phyloP scores from a whole-genome alignment of 2,329 filamentous ascomycete genomes.

The Dryadomyces sulphureus region DNA sequence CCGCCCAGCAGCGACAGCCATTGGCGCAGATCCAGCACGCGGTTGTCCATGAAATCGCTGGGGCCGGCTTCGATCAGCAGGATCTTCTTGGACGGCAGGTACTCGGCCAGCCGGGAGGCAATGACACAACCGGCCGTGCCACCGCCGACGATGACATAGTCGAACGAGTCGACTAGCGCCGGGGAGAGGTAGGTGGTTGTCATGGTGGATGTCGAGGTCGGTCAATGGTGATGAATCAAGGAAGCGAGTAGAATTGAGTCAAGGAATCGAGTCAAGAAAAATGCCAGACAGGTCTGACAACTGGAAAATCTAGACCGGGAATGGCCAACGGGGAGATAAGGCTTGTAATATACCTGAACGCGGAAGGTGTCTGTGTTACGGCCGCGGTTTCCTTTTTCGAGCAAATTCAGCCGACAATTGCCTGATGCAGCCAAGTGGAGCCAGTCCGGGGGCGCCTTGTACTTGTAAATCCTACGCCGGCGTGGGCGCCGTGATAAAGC shows the following conservation, averaged over 20 bases:
- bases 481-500: background rate
- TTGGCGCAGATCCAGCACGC: conserved; percentile 73
- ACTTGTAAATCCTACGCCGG: background rate
- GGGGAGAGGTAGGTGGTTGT: conserved; percentile 54
- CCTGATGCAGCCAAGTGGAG: background rate
- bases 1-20: conserved; percentile 77
- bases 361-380: no score
- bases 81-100: conserved; percentile 60
- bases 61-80: conserved; percentile 80
- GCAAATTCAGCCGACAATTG: conserved; percentile 1
- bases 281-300: background rate
- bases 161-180: conserved; percentile 52
- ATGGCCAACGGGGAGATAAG: background rate
- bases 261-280: background rate
- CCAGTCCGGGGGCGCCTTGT: background rate
- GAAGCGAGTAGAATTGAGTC: background rate
- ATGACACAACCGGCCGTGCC: conserved; percentile 80
- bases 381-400: background rate
- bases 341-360: background rate
- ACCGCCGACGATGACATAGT: conserved; percentile 76
- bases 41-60: conserved; percentile 77
- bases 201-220: conserved; percentile 24
- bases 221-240: no score
- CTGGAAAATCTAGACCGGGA: background rate
- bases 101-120: conserved; percentile 64